phyloP scores from a whole-genome alignment of 129 eudicot species.

The Helichrysum umbraculigerum region DNA sequence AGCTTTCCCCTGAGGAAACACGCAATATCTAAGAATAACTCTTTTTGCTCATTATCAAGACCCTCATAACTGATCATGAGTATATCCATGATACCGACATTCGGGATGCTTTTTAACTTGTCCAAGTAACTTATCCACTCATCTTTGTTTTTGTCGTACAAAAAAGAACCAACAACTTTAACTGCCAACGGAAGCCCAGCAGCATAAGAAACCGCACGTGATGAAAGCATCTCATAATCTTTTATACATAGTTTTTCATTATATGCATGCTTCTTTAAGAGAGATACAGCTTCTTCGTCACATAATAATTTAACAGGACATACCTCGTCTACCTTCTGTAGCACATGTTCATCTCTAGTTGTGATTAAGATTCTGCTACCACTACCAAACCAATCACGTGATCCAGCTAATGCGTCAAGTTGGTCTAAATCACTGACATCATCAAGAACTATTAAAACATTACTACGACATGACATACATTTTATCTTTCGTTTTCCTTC shows the following conservation, averaged over 20 bases:
- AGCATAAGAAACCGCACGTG: not conserved
- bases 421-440: not conserved
- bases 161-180: not conserved
- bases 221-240: not conserved
- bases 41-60: not conserved
- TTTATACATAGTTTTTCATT: not conserved
- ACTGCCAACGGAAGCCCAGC: not conserved
- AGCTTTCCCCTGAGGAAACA: not conserved
- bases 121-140: not conserved
- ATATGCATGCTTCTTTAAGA: not conserved
- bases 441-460: not conserved
- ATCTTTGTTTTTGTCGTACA: not conserved
- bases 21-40: not conserved
- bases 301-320: no score
- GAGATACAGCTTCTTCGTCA: not conserved
- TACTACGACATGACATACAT: not conserved
- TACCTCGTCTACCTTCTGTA: not conserved
- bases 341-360: not conserved
- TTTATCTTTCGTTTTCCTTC: not conserved
- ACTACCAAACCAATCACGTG: not conserved
- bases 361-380: not conserved
- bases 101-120: not conserved
- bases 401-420: not conserved
- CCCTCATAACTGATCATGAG: not conserved
- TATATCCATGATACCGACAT: not conserved